These are phyloP conservation scores for Paramecium primaurelia DNA, from an alignment of 73 alveolate species.

Conservation along the genomic window DNA sequence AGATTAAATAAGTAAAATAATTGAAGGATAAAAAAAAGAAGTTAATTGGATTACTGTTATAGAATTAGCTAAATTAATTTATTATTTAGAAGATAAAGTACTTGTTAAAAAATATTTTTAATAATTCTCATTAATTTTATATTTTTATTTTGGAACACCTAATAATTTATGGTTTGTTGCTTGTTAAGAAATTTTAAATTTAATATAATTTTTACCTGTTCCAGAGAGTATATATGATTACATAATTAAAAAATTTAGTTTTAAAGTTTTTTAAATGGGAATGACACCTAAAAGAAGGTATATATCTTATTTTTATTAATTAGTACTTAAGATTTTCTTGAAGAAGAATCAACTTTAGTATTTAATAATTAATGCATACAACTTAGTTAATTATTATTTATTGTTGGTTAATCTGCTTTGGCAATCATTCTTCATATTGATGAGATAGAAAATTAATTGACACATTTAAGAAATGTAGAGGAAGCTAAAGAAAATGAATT, in stretches of 20 bases:
- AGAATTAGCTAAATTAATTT: neutral
- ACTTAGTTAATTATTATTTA: neutral
- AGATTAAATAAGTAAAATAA: neutral
- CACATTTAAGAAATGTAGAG: slow-evolving; percentile 10
- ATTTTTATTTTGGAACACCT: neutral
- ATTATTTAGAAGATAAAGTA: neutral
- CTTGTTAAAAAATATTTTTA: neutral
- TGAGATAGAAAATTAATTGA: neutral
- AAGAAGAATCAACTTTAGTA: neutral
- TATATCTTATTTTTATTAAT: neutral
- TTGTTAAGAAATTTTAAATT: neutral
- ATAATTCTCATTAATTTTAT: neutral
- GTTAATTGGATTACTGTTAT: neutral
- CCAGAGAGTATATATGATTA: neutral
- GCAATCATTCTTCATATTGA: neutral
- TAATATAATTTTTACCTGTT: neutral
- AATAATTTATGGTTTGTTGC: neutral
- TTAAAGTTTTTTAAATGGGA: neutral
- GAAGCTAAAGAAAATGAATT: slow-evolving; percentile 41
- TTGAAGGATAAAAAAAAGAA: neutral
- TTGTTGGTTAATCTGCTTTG: neutral
- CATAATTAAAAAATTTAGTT: neutral
- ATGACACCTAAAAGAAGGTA: neutral
- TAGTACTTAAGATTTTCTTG: neutral
- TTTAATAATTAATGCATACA: neutral